phyloP scores from a whole-genome alignment of 345 rosid genomes.

The Syzygium aromaticum region DNA sequence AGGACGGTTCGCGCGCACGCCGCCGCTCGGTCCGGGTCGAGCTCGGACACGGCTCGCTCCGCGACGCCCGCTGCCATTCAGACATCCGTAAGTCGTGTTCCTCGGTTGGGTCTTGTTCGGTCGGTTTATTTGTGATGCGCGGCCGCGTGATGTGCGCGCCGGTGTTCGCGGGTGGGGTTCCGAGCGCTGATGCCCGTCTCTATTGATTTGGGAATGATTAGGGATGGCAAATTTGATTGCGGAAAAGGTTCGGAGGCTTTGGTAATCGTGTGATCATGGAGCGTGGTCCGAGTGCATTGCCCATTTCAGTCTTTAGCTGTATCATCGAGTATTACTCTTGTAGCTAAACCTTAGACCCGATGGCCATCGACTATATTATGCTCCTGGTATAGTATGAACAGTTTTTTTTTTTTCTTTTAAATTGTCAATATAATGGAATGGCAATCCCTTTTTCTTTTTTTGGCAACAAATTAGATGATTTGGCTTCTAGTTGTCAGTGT shows the following conservation, averaged over 20 bases:
- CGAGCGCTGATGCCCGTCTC: not conserved
- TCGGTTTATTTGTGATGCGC: not conserved
- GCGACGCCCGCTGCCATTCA: constrained; percentile 30
- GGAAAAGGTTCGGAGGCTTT: not conserved
- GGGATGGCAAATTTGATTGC: not conserved
- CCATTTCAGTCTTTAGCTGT: not conserved
- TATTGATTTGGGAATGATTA: not conserved
- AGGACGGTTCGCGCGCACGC: not conserved
- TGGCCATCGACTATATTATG: too few species aligned
- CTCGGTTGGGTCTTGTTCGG: not conserved
- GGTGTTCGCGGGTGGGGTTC: not conserved
- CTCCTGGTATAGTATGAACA: too few species aligned
- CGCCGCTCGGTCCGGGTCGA: constrained; percentile 39
- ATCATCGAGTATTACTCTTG: not conserved
- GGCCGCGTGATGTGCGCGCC: not conserved
- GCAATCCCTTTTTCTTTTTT: not conserved
- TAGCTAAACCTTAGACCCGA: not conserved
- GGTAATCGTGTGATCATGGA: not conserved
- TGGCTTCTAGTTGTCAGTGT: not conserved
- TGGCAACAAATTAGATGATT: not conserved
- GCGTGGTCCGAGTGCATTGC: not conserved
- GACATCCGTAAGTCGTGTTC: constrained; percentile 15
- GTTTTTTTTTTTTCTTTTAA: too few species aligned
- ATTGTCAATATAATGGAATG: too few species aligned
- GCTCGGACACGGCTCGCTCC: constrained; percentile 21